Percentiles rank a stretch among this genome's conserved stretches.
Conservation (phyloP, 2,329 filamentous ascomycete genomes). For the Aspergillus viridinutans region DNA sequence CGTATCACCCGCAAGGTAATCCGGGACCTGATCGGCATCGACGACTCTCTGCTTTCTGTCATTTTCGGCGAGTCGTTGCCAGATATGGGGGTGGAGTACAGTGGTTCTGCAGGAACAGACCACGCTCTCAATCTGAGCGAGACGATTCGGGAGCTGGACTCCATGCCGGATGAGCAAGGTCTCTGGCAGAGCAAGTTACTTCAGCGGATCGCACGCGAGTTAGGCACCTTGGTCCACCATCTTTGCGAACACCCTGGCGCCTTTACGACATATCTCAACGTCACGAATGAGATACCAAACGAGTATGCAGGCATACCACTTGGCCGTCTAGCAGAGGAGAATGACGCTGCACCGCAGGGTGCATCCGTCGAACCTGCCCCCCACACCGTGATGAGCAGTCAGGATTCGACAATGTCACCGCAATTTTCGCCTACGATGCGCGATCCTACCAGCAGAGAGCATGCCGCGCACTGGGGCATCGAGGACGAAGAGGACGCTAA, state of each 20-base stretch:
- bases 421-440: constrained; percentile 50
- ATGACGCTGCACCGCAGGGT: constrained; percentile 10
- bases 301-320: constrained; percentile 75
- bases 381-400: constrained; percentile 18
- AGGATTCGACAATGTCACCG: constrained; percentile 33
- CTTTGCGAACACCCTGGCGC: constrained; percentile 83
- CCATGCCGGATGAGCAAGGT: constrained; percentile 24
- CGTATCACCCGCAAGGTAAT: constrained; percentile 82
- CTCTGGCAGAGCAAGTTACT: constrained; percentile 64
- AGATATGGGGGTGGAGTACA: constrained; percentile 29
- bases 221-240: constrained; percentile 77
- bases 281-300: constrained; percentile 58
- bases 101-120: constrained; percentile 21
- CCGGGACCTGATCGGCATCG: constrained; percentile 83
- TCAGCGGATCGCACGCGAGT: constrained; percentile 78
- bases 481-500: constrained; percentile 52
- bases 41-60: constrained; percentile 77
- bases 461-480: constrained; percentile 63
- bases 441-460: constrained; percentile 35
- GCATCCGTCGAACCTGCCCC: constrained; percentile 11
- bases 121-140: constrained; percentile 34
- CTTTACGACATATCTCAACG: constrained; percentile 72
- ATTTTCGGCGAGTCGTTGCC: constrained; percentile 79
- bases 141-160: constrained; percentile 26
- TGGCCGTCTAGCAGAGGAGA: constrained; percentile 23